phyloP scores from a whole-genome alignment of 1,284 basidiomycete genomes.

The Cryptococcus sp. region DNA sequence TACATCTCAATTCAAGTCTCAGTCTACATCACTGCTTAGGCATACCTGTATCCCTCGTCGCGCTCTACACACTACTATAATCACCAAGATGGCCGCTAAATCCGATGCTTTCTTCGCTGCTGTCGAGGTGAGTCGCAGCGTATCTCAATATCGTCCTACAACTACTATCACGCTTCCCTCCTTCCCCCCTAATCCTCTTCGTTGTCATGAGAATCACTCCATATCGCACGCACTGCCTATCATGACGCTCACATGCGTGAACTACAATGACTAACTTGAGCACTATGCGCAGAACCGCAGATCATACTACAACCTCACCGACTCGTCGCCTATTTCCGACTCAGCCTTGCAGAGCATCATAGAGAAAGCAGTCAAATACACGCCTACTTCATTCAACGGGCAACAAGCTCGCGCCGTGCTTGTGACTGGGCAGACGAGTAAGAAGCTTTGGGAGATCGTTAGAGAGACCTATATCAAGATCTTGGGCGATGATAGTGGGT shows the following conservation, averaged over 20 bases:
- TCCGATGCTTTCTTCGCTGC: constrained; percentile 41
- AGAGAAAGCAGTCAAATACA: constrained; percentile 53
- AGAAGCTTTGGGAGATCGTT: constrained; percentile 54
- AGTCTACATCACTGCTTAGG: no score
- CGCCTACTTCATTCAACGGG: constrained; percentile 55
- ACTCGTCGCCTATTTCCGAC: constrained; percentile 49
- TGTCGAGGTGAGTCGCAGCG: constrained; percentile 38
- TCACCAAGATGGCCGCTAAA: constrained; percentile 11
- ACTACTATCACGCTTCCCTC: neutral
- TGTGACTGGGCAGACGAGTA: constrained; percentile 53
- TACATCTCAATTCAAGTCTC: no score
- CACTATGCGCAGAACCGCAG: constrained; percentile 45
- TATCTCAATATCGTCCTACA: neutral
- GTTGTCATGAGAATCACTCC: neutral
- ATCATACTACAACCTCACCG: constrained; percentile 53
- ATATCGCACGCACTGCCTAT: neutral
- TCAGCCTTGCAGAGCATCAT: constrained; percentile 52
- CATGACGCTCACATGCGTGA: no score
- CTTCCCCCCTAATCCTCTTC: neutral
- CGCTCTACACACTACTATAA: neutral
- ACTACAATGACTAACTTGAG: no score
- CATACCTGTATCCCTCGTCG: neutral
- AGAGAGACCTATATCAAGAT: constrained; percentile 33
- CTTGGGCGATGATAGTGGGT: constrained; percentile 30
- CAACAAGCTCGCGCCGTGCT: constrained; percentile 55